Base-by-base conservation (phyloP, 768 basidiomycete species). In the Amyloporia xantha region DNA sequence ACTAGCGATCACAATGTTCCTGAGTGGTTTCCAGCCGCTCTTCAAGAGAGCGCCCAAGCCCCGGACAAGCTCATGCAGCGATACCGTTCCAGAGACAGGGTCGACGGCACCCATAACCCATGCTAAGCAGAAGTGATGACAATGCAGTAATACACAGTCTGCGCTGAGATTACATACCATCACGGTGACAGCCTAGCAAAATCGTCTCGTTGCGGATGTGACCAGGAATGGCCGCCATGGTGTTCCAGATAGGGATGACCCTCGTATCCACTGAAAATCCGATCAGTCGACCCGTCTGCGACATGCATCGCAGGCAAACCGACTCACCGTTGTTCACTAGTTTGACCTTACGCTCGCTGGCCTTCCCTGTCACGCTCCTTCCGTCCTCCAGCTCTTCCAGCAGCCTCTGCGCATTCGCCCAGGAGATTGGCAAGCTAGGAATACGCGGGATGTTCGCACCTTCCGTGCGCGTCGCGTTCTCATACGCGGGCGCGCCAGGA, bases 181-280 rank as follows among this genome's bases (percentile, higher is more conserved):
- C 92, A 38, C 93, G 80, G 62, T 96, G 93, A 55, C 86, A 85
- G 4, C 93, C 94, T 45, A 97, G 67, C 7, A 96, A 60, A n/a
- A 97, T 82, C 2, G 93, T 81, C 65, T 96, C 94, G 59, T 92
- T 82, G 49, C 75, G 75, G 57, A 92, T 78, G 50, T 84, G 79
- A 1, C 91, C 92, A 15, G 90, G 91, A 48, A 94, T 86, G 23
- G 82, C 74, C 9, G 77, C 84, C 79, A 87, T 87, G 13, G 81
- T 74, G 67, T 95, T 96, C 91, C 91, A 95, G 44, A 95, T 90
- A 15, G 91, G 90, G 4, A 77, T 92, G 10, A 93, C 78, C 57
- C 82, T 79, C 13, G 76, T 81, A 49, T 91, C 76, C 33, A 95
- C 87, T 82, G n/a, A 44, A 44, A 28, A 19, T 4, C 12, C 23